Evolutionary conservation across 108 stramenopile genomes (phyloP).

Genomic region (Chaetoceros muelleri): DNA sequence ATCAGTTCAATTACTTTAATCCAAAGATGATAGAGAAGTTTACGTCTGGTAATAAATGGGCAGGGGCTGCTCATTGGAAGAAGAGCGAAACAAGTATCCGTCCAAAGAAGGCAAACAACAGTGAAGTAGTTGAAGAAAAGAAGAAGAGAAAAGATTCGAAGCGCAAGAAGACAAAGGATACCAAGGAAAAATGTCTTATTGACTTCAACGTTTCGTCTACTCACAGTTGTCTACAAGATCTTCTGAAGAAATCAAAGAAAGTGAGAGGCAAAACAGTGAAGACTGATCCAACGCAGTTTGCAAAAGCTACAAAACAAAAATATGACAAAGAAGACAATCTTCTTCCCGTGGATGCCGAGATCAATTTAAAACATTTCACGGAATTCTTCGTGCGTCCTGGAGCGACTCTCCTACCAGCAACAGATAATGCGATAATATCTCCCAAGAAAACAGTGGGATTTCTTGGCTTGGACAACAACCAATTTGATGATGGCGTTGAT

Average conservation of each 20-base stretch:
- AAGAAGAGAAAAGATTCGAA: conserved; percentile 29
- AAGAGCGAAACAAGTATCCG: conserved; percentile 16
- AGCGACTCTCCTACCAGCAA: conserved; percentile 21
- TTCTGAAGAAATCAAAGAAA: conserved; percentile 29
- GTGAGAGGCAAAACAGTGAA: conserved; percentile 21
- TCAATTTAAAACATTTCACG: conserved; percentile 41
- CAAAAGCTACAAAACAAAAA: conserved; percentile 38
- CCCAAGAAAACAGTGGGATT: conserved; percentile 47
- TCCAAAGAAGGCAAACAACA: conserved; percentile 9
- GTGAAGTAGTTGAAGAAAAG: conserved; percentile 22
- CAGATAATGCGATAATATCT: neutral
- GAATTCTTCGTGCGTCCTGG: conserved; percentile 71
- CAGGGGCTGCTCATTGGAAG: conserved; percentile 88
- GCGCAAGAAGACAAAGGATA: conserved; percentile 7
- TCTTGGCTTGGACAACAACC: conserved; percentile 27
- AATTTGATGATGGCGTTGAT: conserved; percentile 36
- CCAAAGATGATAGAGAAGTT: conserved; percentile 43
- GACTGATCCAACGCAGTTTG: conserved; percentile 37
- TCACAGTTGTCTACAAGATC: conserved; percentile 11
- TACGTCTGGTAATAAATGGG: conserved; percentile 70
- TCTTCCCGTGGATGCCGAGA: conserved; percentile 61
- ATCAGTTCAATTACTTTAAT: conserved; percentile 58
- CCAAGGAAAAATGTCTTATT: conserved; percentile 22
- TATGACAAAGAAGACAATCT: conserved; percentile 47
- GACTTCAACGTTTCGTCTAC: conserved; percentile 20